Base-by-base conservation (phyloP, 2,329 filamentous ascomycete species). In the Aspergillus intermedius region DNA sequence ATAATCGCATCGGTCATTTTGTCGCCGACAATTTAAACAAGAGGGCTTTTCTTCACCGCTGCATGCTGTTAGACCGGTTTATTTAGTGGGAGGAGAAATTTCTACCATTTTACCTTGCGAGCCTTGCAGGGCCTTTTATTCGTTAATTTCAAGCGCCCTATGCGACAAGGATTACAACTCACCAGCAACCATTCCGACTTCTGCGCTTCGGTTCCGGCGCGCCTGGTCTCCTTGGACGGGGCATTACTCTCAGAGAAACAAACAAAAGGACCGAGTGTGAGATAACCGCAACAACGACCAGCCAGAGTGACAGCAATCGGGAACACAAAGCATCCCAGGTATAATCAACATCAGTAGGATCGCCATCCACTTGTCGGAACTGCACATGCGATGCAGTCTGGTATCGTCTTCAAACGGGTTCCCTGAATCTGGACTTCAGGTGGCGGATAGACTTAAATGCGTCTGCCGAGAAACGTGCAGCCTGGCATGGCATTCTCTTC, bases 1-100 rank as follows among this genome's bases (percentile, higher is more conserved):
- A 65, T 91, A 91, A 67, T 93, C 87, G 71, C 88, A 93, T 42
- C 73, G 72, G 62, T 89, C 86, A 52, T 83, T 82, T 54, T 84
- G 82, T 52, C 82, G 82, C 58, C 82, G 76, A 67, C 88, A 91
- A 61, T 89, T 90, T 44, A 78, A 61, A 67, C 88, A 91, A 53
- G 68, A 71, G 12, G 88, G 87, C 56, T 84, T 85, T 62, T 87
- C 83, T 66, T 91, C 88, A 54, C 85, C 87, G 69, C 77, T 80
- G 50, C n/a, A 49, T 42, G 3, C 13, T 15, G 44, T 61, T 54
- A 62, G 54, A 46, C 19, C 45, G 25, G 25, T 5, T 10, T 30
- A 30, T 30, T 30, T 30, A 30, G 10, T 12, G 10, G 1, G 9
- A 12, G 44, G 42, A 45, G 15, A 48, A 46, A 15, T 28, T 54